A percentile compares a stretch with the other conserved stretches of the same genome.
Evolutionary conservation across 768 basidiomycete species (phyloP).

Genomic region (Termitomyces sp.): DNA sequence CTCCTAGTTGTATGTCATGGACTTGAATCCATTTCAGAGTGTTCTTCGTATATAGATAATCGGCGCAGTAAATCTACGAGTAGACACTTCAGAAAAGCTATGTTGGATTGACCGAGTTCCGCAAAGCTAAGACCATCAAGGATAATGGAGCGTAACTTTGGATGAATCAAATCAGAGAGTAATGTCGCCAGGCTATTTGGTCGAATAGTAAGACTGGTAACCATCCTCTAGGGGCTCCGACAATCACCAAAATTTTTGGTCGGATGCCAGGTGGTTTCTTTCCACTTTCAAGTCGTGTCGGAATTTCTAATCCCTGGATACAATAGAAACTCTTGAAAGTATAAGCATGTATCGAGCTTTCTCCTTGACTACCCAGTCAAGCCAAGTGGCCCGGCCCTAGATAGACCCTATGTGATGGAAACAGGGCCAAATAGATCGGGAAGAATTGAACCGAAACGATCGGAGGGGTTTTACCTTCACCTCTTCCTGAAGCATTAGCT

Average conservation of each 20-base stretch:
- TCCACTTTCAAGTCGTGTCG: neutral
- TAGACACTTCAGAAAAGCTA: neutral
- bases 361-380: neutral
- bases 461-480: constrained; percentile 9
- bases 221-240: neutral
- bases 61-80: neutral
- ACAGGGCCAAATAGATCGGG: constrained; percentile 11
- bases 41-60: neutral
- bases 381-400: neutral
- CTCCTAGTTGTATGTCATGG: neutral
- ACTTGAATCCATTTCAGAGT: too few species aligned
- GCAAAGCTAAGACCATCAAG: too few species aligned
- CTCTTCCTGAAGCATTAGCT: constrained; percentile 68
- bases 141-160: too few species aligned
- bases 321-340: neutral
- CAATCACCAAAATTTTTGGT: neutral
- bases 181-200: neutral
- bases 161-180: neutral
- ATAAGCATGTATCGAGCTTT: neutral
- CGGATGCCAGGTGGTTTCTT: neutral
- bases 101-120: neutral
- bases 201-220: neutral
- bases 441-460: neutral
- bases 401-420: neutral
- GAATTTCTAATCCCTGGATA: neutral